These are phyloP conservation scores for Cryptosporidium sp. DNA, from an alignment of 169 alveolate species.

Conservation along the genomic window DNA sequence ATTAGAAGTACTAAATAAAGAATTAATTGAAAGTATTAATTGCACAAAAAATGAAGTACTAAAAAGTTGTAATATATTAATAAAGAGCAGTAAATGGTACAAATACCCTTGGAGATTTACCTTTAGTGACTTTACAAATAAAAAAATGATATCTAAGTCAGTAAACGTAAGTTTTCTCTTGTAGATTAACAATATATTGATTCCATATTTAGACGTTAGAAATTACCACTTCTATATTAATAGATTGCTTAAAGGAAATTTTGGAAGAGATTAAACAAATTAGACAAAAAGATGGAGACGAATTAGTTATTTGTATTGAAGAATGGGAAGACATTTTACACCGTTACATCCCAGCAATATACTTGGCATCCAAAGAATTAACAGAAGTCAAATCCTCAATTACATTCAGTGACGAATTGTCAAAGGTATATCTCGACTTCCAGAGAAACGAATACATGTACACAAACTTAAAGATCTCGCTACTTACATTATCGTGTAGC, in stretches of 20 bases:
- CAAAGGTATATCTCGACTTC: constrained; percentile 49
- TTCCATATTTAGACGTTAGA: constrained; percentile 20
- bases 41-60: constrained; percentile 15
- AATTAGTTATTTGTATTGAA: constrained; percentile 28
- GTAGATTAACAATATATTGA: background rate
- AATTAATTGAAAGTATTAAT: constrained; percentile 16
- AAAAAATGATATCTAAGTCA: constrained; percentile 30
- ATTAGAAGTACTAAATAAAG: constrained; percentile 23
- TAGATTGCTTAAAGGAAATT: constrained; percentile 22
- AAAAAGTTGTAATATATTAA: constrained; percentile 17
- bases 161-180: constrained; percentile 37
- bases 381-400: constrained; percentile 48
- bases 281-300: background rate
- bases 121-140: constrained; percentile 46
- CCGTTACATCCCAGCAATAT: constrained; percentile 24
- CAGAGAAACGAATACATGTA: constrained; percentile 74
- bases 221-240: constrained; percentile 24
- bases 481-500: constrained; percentile 48
- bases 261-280: constrained; percentile 24
- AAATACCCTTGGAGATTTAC: constrained; percentile 73
- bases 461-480: constrained; percentile 54
- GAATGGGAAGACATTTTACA: constrained; percentile 64
- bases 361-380: constrained; percentile 42
- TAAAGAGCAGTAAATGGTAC: constrained; percentile 67
- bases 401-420: constrained; percentile 38